Base-by-base conservation (phyloP, 2,329 filamentous ascomycete species). In the Rugonectria rugulosa region DNA sequence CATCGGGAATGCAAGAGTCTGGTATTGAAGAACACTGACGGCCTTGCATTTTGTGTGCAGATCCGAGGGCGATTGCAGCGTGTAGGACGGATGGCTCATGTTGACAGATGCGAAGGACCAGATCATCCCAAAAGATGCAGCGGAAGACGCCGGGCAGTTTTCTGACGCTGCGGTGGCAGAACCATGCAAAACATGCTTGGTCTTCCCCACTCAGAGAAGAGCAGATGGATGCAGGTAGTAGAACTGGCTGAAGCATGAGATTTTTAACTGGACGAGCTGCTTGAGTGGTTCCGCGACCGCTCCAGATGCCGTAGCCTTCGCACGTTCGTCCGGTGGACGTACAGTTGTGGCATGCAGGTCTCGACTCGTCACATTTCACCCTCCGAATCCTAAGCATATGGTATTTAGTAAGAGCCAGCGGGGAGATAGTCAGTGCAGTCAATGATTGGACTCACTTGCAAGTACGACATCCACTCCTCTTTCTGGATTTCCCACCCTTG, bases 11-110 rank as follows among this genome's bases (percentile, higher is more conserved):
- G n/a, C n/a, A n/a, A n/a, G n/a, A n/a, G n/a, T n/a, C n/a, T n/a
- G n/a, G n/a, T n/a, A n/a, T n/a, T n/a, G n/a, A n/a, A n/a, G n/a
- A n/a, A n/a, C n/a, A n/a, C n/a, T n/a, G n/a, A n/a, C n/a, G n/a
- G 5, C 14, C 20, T 21, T n/a, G 20, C n/a, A 3, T 8, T 19
- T 4, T 34, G 36, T 77, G 73, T 1, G 67, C 66, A 1, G 74
- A 72, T 45, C 71, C 67, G 12, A 78, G 58, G 1, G 76, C 75
- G 5, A 79, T 63, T 2, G 69, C 61, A 2, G 75, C 74, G 32
- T 78, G 75, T 14, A 76, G 54, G 2, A 78, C 67, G 1, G 76
- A 72, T 0, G 76, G 74, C 49, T 79, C 75, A 9, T 46, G 61
- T 1, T 69, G 56, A 17, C 70, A 70, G 6, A 71, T 70, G 29